A percentile compares a stretch with the other conserved stretches of the same genome.
These are phyloP conservation scores for Acanthamoeba healyi DNA, from an alignment of 208 protist species.

Conservation along the genomic window DNA sequence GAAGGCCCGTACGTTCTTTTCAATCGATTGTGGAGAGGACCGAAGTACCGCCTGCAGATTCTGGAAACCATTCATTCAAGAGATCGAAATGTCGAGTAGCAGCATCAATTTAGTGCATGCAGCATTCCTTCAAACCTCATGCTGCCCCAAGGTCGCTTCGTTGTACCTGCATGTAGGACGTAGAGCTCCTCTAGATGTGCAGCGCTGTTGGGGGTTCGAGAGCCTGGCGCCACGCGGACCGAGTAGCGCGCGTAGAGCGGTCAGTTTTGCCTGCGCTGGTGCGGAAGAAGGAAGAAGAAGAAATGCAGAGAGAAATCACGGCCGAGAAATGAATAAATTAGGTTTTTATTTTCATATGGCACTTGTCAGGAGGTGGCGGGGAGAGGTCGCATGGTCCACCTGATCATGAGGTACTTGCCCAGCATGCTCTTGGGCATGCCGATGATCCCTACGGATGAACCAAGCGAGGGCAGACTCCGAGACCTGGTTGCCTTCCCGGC, in stretches of 20 bases:
- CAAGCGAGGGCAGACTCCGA: neutral
- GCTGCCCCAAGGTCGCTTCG: no score
- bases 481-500: no score
- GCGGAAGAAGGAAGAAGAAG: no score
- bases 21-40: neutral
- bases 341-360: neutral
- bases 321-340: neutral
- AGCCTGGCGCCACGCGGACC: no score
- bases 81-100: neutral
- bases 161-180: no score
- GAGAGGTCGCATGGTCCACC: neutral
- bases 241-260: no score
- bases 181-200: no score
- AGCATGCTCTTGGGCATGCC: neutral
- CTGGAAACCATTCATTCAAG: neutral
- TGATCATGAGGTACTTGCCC: slow-evolving; percentile 26
- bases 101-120: no score
- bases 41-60: neutral
- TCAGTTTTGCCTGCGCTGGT: no score
- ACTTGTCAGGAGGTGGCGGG: neutral
- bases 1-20: neutral
- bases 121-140: no score
- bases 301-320: no score
- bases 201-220: no score
- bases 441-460: neutral